phyloP scores from a whole-genome alignment of 2,329 filamentous ascomycete species.

The Aureobasidium sp. region DNA sequence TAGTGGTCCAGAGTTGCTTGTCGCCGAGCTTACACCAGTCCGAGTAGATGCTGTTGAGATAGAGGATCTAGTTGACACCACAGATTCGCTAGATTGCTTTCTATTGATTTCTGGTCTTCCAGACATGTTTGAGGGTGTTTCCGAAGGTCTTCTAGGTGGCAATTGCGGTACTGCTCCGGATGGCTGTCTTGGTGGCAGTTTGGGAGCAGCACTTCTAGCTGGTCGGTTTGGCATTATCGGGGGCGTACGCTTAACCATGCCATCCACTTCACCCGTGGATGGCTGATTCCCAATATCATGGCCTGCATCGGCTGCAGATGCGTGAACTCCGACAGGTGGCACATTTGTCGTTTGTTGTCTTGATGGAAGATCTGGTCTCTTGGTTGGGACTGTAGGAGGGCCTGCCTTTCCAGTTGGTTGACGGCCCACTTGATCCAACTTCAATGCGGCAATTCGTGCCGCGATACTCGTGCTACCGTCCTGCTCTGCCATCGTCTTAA shows the following conservation, averaged over 20 bases:
- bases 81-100: slow-evolving; percentile 43
- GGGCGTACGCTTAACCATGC: slow-evolving; percentile 34
- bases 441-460: slow-evolving; percentile 42
- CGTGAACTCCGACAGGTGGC: slow-evolving; percentile 6
- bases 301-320: slow-evolving; percentile 1
- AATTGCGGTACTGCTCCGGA: slow-evolving; percentile 31
- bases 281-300: slow-evolving; percentile 35
- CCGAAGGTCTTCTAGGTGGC: slow-evolving; percentile 15
- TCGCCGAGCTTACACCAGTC: slow-evolving; percentile 31
- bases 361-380: slow-evolving; percentile 14
- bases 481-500: slow-evolving; percentile 16
- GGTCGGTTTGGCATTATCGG: slow-evolving; percentile 44
- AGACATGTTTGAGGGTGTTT: slow-evolving; percentile 11
- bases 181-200: slow-evolving; percentile 37
- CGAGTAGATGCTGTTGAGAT: slow-evolving; percentile 44
- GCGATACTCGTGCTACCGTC: slow-evolving; percentile 31
- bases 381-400: slow-evolving; percentile 14
- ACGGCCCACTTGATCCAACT: slow-evolving; percentile 39
- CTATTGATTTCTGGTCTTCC: slow-evolving; percentile 24
- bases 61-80: slow-evolving; percentile 44
- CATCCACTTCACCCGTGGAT: slow-evolving; percentile 33
- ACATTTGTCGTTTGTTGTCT: slow-evolving; percentile 19
- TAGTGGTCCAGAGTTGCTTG: slow-evolving; percentile 11
- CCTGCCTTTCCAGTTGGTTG: slow-evolving; percentile 30
- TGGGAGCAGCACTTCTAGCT: slow-evolving; percentile 26